Evolutionary conservation across 1,284 basidiomycete species (phyloP).

Genomic region (Irpex lacteus): DNA sequence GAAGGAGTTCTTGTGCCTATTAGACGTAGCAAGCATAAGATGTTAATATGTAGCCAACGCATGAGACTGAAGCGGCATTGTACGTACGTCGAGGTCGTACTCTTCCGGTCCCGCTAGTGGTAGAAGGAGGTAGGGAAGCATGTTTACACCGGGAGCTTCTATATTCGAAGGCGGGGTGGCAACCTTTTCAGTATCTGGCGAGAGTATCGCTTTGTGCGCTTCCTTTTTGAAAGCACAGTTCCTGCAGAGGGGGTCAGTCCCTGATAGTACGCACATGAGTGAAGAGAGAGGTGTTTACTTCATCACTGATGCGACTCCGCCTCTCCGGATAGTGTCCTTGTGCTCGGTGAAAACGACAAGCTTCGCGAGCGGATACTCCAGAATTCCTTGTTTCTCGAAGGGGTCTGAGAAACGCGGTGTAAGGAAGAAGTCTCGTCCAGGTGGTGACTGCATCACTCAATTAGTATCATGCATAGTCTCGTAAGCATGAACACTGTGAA

Average conservation of each 20-base stretch:
- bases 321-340: conserved; percentile 78
- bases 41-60: too few species aligned
- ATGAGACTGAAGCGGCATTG: not conserved
- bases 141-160: conserved; percentile 76
- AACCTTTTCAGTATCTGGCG: conserved; percentile 49
- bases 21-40: too few species aligned
- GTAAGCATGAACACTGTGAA: not conserved
- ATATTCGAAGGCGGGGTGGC: conserved; percentile 52
- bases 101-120: conserved; percentile 96
- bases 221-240: conserved; percentile 75
- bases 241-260: conserved; percentile 35
- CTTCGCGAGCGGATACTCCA: conserved; percentile 82
- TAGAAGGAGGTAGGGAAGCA: conserved; percentile 80
- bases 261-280: too few species aligned
- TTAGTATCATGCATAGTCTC: not conserved
- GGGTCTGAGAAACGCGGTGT: conserved; percentile 50
- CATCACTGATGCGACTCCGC: conserved; percentile 82
- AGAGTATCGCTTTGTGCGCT: conserved; percentile 69
- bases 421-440: conserved; percentile 72
- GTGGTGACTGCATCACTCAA: conserved; percentile 45
- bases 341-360: conserved; percentile 89
- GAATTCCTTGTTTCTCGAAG: conserved; percentile 34
- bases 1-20: conserved; percentile 89
- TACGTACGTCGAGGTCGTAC: conserved; percentile 78
- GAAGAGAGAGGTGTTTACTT: conserved; percentile 57